Evolutionary conservation across 352 stramenopile genomes (phyloP).

Genomic region (Phytophthora capsici): DNA sequence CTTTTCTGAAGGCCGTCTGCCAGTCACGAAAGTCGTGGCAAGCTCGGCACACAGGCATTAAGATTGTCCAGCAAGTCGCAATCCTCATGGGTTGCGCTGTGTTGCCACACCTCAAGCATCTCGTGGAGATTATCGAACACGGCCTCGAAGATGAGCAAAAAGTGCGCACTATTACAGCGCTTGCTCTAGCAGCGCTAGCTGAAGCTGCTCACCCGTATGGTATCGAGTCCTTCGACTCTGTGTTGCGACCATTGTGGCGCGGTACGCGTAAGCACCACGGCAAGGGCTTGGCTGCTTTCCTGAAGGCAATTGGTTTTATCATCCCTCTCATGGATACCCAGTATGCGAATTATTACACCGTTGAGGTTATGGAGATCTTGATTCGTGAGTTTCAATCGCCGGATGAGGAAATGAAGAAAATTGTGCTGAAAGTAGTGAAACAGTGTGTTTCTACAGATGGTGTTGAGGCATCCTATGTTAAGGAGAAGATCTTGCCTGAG

Average conservation of each 20-base stretch:
- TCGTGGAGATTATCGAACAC: constrained; percentile 99
- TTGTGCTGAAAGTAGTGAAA: constrained; percentile 96
- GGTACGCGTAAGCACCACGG: constrained; percentile 97
- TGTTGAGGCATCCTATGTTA: constrained; percentile 98
- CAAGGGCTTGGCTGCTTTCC: constrained; percentile 97
- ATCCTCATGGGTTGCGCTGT: constrained; percentile 99
- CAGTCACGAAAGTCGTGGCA: constrained; percentile 98
- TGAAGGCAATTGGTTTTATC: constrained; percentile 99
- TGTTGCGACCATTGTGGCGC: constrained; percentile 97
- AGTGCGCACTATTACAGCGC: constrained; percentile 97
- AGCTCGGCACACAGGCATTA: constrained; percentile 99
- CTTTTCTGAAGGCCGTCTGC: constrained; percentile 99
- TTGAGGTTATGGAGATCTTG: constrained; percentile 99
- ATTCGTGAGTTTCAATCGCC: constrained; percentile 98
- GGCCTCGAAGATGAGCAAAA: constrained; percentile 99
- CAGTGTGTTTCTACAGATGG: constrained; percentile 99
- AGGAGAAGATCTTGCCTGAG: constrained; percentile 97
- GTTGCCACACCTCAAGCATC: constrained; percentile 96
- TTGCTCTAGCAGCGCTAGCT: constrained; percentile 97
- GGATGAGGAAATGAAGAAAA: constrained; percentile 99
- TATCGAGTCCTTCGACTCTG: constrained; percentile 99
- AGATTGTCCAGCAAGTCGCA: constrained; percentile 99
- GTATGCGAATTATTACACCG: constrained; percentile 99
- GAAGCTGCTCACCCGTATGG: constrained; percentile 99
- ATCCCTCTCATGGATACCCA: constrained; percentile 99